Evolutionary conservation across 1,139 yeast genomes (phyloP), one percentile per base, ranked within the genome.

Genomic region (Blastobotrys capitulatus): DNA sequence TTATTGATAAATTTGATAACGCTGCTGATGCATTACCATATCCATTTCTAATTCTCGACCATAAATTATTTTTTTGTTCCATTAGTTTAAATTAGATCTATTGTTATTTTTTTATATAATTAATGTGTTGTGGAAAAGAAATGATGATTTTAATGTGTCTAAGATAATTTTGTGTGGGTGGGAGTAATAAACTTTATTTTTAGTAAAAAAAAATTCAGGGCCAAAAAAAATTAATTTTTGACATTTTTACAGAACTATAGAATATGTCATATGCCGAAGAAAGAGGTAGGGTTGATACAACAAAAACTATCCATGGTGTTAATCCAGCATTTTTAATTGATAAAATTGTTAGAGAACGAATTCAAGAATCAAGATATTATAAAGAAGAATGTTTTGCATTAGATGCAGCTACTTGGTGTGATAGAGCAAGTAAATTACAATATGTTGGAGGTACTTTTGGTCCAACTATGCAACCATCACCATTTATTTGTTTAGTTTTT

Each of bases 281-380:
- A 46, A 54, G 74, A 48, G 76, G 76, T 1, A 48, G 72, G 29
- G 70, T 68, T 1, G 55, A 51, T 2, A 60, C 61, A 9, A 65
- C 64, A 1, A 53, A 51, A 6, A 63, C 67, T 31, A 59, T 70
- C 16, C 76, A 72, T 47, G 71, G 73, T 10, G 60, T 73, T 34
- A 79, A 80, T 58, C 79, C 81, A 38, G 78, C 82, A 0, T 63
- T 73, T 49, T 65, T 82, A 38, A 69, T 85, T 6, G 92, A 84
- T 60, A 82, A 84, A 51, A 84, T 86, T 52, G 69, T 82, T 27
- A 70, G 89, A 47, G 88, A 84, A 57, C 69, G 86, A 36, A 80
- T 85, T 9, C 76, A 77, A 47, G 90, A 83, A 57, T 78, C 86
- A 1, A 60, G 81, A 6, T 86, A 83, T 63, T 85, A 85, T 77